Evolutionary conservation across 495 filamentous ascomycete species (phyloP).

Genomic region (Xeromyces bisporus): DNA sequence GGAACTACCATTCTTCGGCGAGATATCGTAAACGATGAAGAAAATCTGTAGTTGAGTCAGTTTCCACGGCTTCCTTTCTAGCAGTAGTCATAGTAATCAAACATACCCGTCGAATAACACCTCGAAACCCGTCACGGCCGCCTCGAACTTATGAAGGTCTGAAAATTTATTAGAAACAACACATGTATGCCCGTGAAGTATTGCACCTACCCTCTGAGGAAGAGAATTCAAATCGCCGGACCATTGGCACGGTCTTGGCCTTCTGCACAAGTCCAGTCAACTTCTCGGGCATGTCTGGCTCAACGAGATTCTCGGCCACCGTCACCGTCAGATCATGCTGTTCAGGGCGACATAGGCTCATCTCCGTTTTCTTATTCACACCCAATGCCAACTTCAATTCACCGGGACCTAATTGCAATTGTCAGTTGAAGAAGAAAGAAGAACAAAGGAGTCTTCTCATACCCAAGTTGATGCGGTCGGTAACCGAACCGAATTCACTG

Average conservation of each 20-base stretch:
- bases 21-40: conserved; percentile 58
- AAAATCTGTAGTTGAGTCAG: conserved; percentile 38
- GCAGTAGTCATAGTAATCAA: neutral
- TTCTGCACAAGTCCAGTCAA: conserved; percentile 36
- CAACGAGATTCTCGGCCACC: conserved; percentile 43
- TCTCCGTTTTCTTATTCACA: conserved; percentile 36
- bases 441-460: conserved; percentile 3
- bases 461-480: conserved; percentile 60
- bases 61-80: too few species aligned
- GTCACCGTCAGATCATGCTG: conserved; percentile 55
- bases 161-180: conserved; percentile 22
- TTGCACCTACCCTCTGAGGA: conserved; percentile 19
- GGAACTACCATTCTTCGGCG: conserved; percentile 79
- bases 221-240: conserved; percentile 26
- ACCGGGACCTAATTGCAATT: conserved; percentile 33
- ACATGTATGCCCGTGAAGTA: neutral
- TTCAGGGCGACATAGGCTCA: conserved; percentile 45
- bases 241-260: conserved; percentile 21
- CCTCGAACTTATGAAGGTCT: conserved; percentile 64
- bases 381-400: conserved; percentile 49
- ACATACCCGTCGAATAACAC: conserved; percentile 53
- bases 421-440: neutral
- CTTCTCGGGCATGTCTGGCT: conserved; percentile 36
- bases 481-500: conserved; percentile 48
- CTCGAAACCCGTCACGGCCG: conserved; percentile 56